These are phyloP conservation scores for Moesziomyces parantarcticus DNA, from an alignment of 1,284 basidiomycete species.

Conservation along the genomic window DNA sequence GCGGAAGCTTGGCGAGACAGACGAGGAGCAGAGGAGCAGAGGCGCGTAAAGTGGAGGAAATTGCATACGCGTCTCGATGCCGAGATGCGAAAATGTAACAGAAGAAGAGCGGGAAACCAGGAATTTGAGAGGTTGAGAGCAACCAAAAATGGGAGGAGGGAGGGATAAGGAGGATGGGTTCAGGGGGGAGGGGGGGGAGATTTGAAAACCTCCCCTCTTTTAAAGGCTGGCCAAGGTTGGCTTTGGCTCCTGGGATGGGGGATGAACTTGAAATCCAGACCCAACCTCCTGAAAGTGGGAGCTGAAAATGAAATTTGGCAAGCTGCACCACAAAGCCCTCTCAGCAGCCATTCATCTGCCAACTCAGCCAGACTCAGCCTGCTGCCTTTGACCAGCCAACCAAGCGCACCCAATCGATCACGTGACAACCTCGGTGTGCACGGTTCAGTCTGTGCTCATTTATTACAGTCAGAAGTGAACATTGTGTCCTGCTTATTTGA, in stretches of 20 bases:
- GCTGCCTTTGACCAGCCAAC: too few species aligned
- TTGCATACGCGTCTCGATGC: background rate
- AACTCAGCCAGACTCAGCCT: too few species aligned
- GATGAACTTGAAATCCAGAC: background rate
- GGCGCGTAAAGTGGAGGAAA: constrained; percentile 6
- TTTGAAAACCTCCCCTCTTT: too few species aligned
- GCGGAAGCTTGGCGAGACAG: constrained; percentile 3
- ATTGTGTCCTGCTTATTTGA: too few species aligned
- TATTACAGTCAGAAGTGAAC: too few species aligned
- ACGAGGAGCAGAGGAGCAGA: too few species aligned
- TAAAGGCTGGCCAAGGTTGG: background rate
- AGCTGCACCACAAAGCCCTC: too few species aligned
- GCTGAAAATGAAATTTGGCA: background rate
- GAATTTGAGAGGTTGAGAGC: too few species aligned
- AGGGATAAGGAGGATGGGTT: background rate
- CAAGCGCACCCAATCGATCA: too few species aligned
- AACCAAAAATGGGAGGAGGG: background rate
- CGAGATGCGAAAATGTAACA: background rate
- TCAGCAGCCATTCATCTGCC: too few species aligned
- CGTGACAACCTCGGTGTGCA: too few species aligned
- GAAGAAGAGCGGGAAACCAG: background rate
- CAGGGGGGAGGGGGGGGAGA: background rate
- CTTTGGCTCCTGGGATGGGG: background rate
- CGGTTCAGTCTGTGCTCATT: too few species aligned
- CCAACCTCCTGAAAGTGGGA: background rate